Conservation (phyloP, 805 yeast genomes). For the Metschnikowia peoriensis region DNA sequence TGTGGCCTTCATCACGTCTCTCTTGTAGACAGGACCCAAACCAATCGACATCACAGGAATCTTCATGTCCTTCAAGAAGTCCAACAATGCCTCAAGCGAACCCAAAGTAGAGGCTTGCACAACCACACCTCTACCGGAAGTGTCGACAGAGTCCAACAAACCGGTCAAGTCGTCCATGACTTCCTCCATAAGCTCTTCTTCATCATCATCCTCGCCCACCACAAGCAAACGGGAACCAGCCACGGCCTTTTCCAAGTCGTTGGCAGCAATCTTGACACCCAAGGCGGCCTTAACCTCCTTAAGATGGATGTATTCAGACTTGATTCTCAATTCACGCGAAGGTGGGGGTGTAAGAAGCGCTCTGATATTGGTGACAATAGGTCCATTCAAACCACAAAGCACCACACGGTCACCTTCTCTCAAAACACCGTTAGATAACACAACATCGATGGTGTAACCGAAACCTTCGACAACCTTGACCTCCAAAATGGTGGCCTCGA, state of each 20-base stretch:
- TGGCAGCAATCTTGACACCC: constrained; percentile 98
- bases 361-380: constrained; percentile 92
- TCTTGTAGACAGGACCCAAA: constrained; percentile 95
- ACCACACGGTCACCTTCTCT: constrained; percentile 95
- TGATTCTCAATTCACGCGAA: constrained; percentile 89
- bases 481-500: constrained; percentile 95
- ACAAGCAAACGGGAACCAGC: constrained; percentile 96
- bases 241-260: constrained; percentile 96
- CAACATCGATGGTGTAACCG: constrained; percentile 98
- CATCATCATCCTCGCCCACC: constrained; percentile 96
- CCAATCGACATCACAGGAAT: constrained; percentile 99
- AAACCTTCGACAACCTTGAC: constrained; percentile 98
- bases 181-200: constrained; percentile 95
- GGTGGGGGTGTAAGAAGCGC: constrained; percentile 98
- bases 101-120: constrained; percentile 99
- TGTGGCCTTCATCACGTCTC: constrained; percentile 97
- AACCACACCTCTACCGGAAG: constrained; percentile 93
- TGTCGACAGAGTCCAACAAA: constrained; percentile 89
- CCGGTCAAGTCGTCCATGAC: constrained; percentile 99
- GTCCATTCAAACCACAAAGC: constrained; percentile 97
- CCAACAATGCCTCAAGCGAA: constrained; percentile 93
- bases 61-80: constrained; percentile 97
- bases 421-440: constrained; percentile 92
- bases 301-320: constrained; percentile 94
- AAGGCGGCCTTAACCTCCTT: constrained; percentile 98